Base-by-base conservation (phyloP, 202 grass and related monocot genomes). In the Zoysia matrella region DNA sequence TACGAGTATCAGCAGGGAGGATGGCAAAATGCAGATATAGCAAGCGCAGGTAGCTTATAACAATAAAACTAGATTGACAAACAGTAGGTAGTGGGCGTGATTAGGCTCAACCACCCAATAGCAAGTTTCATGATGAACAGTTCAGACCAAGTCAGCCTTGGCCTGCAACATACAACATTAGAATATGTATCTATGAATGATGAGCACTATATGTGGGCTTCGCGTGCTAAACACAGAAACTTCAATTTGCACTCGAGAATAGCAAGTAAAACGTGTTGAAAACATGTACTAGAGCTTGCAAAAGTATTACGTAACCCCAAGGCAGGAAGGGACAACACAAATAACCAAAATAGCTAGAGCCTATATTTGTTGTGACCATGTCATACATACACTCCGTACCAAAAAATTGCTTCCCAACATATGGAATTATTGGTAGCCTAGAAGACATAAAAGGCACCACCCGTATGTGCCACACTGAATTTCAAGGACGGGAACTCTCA, bases 341-440 rank as follows among this genome's bases (percentile, higher is more conserved):
- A 49, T 49, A 43, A 42, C 73, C 51, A 60, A 4, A 52, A 66
- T 77, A 72, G 58, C 54, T 65, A 69, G 42, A 76, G 4, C 9
- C 41, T 76, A 41, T 69, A 40, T 47, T 43, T 42, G 46, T 70
- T 22, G 22, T 22, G 7, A 12, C 65, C 56, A 71, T 42, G 8
- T 7, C 43, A 51, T 14, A 4, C 3, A 43, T 45, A 72, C 16
- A 2, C 22, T 22, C 22, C 22, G 22, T 22, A 22, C 22, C 22
- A 22, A 71, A 86, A 56, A 50, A 55, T 47, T 49, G 11, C 56
- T 49, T 57, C 48, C 63, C 62, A 10, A 2, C 51, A 22, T 41
- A 18, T 7, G 10, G 47, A 77, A 50, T 50, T 39, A 65, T n/a
- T 64, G 12, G 46, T 41, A 52, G 14, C 64, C 4, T 22, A 22